These are phyloP conservation scores for Fraxinus latifolia DNA, from an alignment of 305 asterid genomes.

Conservation along the genomic window DNA sequence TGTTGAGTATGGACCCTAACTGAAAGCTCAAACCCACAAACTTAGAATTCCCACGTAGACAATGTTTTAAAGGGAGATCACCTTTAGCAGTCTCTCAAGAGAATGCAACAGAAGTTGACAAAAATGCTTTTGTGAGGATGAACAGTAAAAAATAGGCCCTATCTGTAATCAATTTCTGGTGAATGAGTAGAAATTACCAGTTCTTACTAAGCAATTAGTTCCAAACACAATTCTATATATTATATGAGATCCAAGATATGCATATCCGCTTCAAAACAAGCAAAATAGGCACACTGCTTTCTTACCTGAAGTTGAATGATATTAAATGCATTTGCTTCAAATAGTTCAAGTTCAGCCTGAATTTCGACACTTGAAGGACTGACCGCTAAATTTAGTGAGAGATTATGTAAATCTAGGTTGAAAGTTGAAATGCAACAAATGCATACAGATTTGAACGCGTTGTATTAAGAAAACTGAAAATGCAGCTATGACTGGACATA, in stretches of 20 bases:
- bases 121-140: background rate
- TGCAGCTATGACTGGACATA: background rate
- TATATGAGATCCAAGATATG: background rate
- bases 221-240: background rate
- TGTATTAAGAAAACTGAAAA: background rate
- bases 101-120: background rate
- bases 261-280: background rate
- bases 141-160: background rate
- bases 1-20: background rate
- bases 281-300: background rate
- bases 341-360: background rate
- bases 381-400: background rate
- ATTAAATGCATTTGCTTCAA: background rate
- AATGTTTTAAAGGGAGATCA: background rate
- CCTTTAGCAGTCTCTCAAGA: background rate
- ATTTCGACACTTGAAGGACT: background rate
- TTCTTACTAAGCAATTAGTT: background rate
- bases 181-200: background rate
- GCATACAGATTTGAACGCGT: background rate
- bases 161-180: background rate
- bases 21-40: background rate
- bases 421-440: background rate
- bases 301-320: constrained; percentile 1
- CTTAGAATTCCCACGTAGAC: background rate
- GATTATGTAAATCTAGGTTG: background rate